Evolutionary conservation across 257 asterid genomes (phyloP).

Genomic region (Scutellaria minor): DNA sequence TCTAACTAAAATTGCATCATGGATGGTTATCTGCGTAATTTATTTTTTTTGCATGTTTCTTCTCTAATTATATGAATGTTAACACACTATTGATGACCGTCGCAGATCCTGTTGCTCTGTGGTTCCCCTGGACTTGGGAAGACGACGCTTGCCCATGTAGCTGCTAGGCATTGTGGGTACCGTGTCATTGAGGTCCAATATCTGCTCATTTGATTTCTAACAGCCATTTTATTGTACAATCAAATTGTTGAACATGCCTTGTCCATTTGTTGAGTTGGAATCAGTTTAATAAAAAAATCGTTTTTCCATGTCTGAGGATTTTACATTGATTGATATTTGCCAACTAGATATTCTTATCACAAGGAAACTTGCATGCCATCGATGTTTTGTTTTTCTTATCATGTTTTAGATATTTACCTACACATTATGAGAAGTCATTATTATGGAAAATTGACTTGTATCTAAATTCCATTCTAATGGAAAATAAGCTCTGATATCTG

Average conservation of each 20-base stretch:
- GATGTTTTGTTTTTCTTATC: conserved; percentile 1
- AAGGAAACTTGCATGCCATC: conserved; percentile 14
- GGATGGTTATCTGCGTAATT: conserved; percentile 21
- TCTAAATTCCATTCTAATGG: conserved; percentile 19
- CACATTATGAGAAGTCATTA: conserved; percentile 6
- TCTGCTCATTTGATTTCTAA: conserved; percentile 36
- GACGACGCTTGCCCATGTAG: conserved; percentile 99
- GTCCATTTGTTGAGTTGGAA: conserved; percentile 22
- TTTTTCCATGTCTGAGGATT: conserved; percentile 13
- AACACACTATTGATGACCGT: conserved; percentile 31
- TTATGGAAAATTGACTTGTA: neutral
- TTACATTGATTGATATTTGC: conserved; percentile 15
- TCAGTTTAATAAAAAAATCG: conserved; percentile 24
- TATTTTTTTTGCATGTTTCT: neutral
- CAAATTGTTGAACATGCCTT: conserved; percentile 31
- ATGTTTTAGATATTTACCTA: conserved; percentile 10
- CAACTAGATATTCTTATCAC: conserved; percentile 9
- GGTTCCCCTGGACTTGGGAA: conserved; percentile 99
- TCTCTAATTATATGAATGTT: conserved; percentile 24
- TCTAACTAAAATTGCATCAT: neutral
- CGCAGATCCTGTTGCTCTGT: conserved; percentile 92
- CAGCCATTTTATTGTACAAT: conserved; percentile 27
- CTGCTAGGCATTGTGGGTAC: conserved; percentile 97
- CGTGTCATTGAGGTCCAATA: conserved; percentile 87
- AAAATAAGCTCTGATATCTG: conserved; percentile 23